A percentile compares a stretch with the other conserved stretches of the same genome.
Conservation (phyloP, 805 yeast species). For the Barnettozyma wickerhamii region DNA sequence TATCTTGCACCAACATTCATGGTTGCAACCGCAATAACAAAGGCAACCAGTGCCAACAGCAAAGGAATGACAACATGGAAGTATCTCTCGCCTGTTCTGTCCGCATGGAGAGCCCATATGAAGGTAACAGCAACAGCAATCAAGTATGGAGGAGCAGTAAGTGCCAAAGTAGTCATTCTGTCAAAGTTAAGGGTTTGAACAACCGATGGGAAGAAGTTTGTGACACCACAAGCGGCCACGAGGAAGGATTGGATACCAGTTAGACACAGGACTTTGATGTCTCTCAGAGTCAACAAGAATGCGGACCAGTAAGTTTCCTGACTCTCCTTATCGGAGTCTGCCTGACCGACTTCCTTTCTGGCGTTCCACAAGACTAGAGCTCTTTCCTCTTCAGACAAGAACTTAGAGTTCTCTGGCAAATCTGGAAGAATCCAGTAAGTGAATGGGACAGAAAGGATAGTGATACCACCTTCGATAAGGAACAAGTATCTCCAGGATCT, state of each 20-base stretch:
- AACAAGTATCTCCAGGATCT: conserved; percentile 55
- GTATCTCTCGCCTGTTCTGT: conserved; percentile 50
- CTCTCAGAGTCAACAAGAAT: conserved; percentile 34
- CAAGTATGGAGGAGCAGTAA: conserved; percentile 58
- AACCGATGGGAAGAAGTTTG: conserved; percentile 58
- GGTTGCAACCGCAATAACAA: conserved; percentile 45
- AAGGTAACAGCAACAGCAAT: conserved; percentile 47
- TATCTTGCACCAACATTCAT: conserved; percentile 53
- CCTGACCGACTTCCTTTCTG: conserved; percentile 26
- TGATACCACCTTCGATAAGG: conserved; percentile 50
- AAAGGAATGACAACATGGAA: conserved; percentile 45
- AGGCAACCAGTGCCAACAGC: conserved; percentile 38
- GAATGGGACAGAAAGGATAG: conserved; percentile 43
- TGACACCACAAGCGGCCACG: conserved; percentile 58
- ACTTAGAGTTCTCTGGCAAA: conserved; percentile 46
- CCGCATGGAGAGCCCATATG: conserved; percentile 53
- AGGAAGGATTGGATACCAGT: conserved; percentile 38
- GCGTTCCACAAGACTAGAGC: conserved; percentile 29
- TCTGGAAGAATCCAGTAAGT: conserved; percentile 47
- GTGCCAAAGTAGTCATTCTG: conserved; percentile 45
- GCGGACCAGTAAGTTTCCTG: conserved; percentile 32
- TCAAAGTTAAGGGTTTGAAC: conserved; percentile 50
- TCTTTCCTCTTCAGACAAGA: conserved; percentile 40
- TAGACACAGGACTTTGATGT: conserved; percentile 43
- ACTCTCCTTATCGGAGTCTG: conserved; percentile 23